Evolutionary conservation across 208 protist species (phyloP).

Genomic region (Crithidia thermophila): DNA sequence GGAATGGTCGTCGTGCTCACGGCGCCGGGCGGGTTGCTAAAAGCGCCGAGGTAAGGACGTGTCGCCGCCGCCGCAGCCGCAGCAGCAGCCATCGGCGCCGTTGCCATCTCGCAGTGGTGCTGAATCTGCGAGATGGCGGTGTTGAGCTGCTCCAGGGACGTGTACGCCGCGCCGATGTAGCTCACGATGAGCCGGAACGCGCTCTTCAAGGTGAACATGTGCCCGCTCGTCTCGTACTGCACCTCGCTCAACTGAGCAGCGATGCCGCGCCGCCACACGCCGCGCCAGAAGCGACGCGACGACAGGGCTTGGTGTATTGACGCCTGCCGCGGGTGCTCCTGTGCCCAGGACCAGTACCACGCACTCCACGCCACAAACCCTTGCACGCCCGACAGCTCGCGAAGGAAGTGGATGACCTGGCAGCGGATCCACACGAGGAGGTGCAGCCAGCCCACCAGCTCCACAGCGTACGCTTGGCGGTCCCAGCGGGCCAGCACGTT

Average conservation of each 20-base stretch:
- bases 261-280: conserved; percentile 31
- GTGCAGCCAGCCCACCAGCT: conserved; percentile 64
- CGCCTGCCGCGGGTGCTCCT: conserved; percentile 45
- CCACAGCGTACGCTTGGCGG: conserved; percentile 17
- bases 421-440: conserved; percentile 60
- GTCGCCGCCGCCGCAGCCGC: conserved; percentile 16
- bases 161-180: conserved; percentile 54
- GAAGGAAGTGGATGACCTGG: conserved; percentile 50
- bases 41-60: not conserved
- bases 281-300: conserved; percentile 43
- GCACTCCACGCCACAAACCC: conserved; percentile 58
- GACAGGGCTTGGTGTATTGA: conserved; percentile 49
- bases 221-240: conserved; percentile 36
- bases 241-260: conserved; percentile 14
- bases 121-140: conserved; percentile 35
- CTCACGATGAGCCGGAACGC: conserved; percentile 56
- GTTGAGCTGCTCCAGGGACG: conserved; percentile 56
- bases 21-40: too few species aligned
- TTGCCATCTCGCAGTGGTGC: conserved; percentile 33
- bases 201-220: conserved; percentile 56
- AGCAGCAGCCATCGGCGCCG: conserved; percentile 30
- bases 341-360: conserved; percentile 78
- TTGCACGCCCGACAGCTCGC: conserved; percentile 57
- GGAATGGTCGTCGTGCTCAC: not conserved
- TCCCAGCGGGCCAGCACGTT: conserved; percentile 10